phyloP scores from a whole-genome alignment of 73 alveolate genomes.

The Paramecium tetraurelia region DNA sequence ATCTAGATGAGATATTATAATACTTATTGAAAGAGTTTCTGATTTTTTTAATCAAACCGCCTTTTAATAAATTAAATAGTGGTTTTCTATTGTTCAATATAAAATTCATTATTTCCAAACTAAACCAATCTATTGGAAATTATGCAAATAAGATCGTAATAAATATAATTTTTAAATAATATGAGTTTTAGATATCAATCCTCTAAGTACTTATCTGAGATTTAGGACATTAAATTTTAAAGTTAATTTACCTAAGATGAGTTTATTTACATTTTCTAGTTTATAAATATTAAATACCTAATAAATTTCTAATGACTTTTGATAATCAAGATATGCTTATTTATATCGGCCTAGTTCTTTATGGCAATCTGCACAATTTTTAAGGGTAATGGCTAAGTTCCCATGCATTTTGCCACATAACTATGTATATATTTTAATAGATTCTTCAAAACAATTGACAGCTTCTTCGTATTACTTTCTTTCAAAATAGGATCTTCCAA shows the following conservation, averaged over 20 bases:
- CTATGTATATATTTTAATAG: neutral
- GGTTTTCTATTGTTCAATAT: too few relatives aligned
- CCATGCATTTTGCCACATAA: conserved; percentile 26
- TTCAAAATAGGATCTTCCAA: conserved; percentile 28
- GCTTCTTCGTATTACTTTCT: conserved; percentile 15
- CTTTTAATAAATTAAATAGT: too few relatives aligned
- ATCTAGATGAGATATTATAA: too few relatives aligned
- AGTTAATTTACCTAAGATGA: neutral
- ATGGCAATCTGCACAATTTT: conserved; percentile 41
- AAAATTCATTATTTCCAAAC: too few relatives aligned
- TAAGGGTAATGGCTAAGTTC: neutral
- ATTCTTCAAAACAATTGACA: conserved; percentile 3
- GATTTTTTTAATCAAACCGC: too few relatives aligned
- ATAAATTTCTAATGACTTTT: conserved; percentile 16
- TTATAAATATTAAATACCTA: neutral
- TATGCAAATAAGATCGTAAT: neutral
- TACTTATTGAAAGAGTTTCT: too few relatives aligned
- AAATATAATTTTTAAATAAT: neutral
- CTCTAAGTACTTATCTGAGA: neutral
- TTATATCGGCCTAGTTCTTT: conserved; percentile 17
- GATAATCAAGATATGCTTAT: conserved; percentile 8
- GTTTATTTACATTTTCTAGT: neutral
- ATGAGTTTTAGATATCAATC: neutral
- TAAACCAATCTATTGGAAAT: too few relatives aligned
- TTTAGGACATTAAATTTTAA: neutral